Evolutionary conservation across 768 basidiomycete genomes (phyloP), one percentile per base, ranked within the genome.

Genomic region (Mycena galopus): DNA sequence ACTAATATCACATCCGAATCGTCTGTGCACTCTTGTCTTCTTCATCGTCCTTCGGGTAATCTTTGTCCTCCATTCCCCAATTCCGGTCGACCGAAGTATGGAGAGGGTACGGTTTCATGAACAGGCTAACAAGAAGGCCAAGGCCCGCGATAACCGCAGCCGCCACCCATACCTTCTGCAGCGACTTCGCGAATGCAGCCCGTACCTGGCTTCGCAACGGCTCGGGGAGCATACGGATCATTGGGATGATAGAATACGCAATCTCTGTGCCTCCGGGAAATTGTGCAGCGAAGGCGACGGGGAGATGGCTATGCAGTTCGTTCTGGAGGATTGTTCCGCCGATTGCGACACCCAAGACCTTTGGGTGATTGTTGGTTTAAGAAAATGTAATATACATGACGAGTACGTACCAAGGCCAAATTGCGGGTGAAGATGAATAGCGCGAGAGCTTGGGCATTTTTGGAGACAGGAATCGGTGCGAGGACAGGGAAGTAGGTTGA

Each of bases 261-360:
- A 89, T 79, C 50, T 86, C 82, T 21, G 80, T 78, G 12, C 84
- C 85, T 21, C 76, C 69, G 0, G 83, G 80, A 73, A 87, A 77
- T 35, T 79, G 76, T 0, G 75, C 62, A 21, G 81, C 35, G 58
- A 89, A 87, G 0, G 76, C 81, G 2, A 72, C 42, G 0, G 90
- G 88, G 0, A 92, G 84, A 0, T 74, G 77, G 50, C 75, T 80
- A 9, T 75, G 75, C 17, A 92, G 83, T 62, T 86, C 71, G 77
- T 89, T 92, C 72, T 89, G 86, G 5, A 92, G 80, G 57, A 91
- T 82, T 0, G 86, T 84, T 21, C 82, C 82, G 2, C 88, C 86
- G 66, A 91, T 84, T 0, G 86, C 82, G 74, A 90, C 79, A 0
- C 90, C 90, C 85, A 88, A 88, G 7, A 82, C 80, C 84, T 89